A percentile compares a stretch with the other conserved stretches of the same genome.
phyloP scores from a whole-genome alignment of 371 early-diverging fungal genomes.

The Rhizopus delemar region DNA sequence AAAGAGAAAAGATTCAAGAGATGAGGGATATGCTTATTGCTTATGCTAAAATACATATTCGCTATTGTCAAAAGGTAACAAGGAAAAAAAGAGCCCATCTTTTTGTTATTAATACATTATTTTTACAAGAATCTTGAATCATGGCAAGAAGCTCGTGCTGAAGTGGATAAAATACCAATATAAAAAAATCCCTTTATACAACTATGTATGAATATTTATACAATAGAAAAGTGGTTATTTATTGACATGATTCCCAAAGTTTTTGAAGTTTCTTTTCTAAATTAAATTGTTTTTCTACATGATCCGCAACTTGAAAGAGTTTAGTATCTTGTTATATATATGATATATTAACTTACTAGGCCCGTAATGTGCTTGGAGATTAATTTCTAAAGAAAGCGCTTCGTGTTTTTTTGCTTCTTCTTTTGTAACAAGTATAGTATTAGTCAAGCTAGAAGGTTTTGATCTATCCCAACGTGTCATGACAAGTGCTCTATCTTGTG shows the following conservation, averaged over 20 bases:
- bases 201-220: not conserved
- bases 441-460: constrained; percentile 65
- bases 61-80: constrained; percentile 76
- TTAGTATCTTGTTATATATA: not conserved
- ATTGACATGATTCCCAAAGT: constrained; percentile 18
- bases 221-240: not conserved
- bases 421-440: constrained; percentile 83
- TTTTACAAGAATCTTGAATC: constrained; percentile 57
- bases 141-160: constrained; percentile 64
- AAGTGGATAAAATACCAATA: constrained; percentile 63
- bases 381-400: constrained; percentile 28
- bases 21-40: constrained; percentile 77
- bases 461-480: constrained; percentile 77
- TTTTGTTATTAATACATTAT: not conserved
- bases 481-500: constrained; percentile 67
- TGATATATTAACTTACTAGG: constrained; percentile 7
- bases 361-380: constrained; percentile 41
- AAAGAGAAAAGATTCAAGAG: constrained; percentile 86
- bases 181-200: constrained; percentile 14
- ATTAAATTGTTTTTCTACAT: constrained; percentile 16
- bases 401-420: constrained; percentile 72
- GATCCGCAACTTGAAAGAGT: constrained; percentile 6
- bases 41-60: constrained; percentile 80
- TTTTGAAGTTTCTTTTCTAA: constrained; percentile 21
- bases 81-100: not conserved